Percentiles rank a stretch among this genome's conserved stretches.
These are phyloP conservation scores for Sclerotinia spermophila DNA, from an alignment of 2,329 filamentous ascomycete species.

Conservation along the genomic window DNA sequence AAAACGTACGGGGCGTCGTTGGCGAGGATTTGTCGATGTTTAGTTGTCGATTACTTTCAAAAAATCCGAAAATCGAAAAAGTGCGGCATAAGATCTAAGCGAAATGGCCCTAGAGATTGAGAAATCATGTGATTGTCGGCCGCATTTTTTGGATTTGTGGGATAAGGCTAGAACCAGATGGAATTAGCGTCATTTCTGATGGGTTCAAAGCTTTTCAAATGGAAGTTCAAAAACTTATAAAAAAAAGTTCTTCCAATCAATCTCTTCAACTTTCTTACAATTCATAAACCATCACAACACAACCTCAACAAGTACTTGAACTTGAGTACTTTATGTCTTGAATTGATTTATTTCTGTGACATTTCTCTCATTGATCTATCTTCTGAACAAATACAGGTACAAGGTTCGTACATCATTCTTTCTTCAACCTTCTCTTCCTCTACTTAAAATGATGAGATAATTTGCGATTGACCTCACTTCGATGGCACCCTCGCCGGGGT, in stretches of 20 bases:
- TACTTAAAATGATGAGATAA: slow-evolving; percentile 80
- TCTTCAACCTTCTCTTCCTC: slow-evolving; percentile 15
- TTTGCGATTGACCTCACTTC: slow-evolving; percentile 93
- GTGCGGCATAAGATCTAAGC: slow-evolving; percentile 24
- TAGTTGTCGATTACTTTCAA: slow-evolving; percentile 22
- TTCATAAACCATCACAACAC: neutral
- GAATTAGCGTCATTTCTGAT: neutral
- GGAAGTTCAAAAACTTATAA: slow-evolving; percentile 3
- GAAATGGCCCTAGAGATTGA: slow-evolving; percentile 27
- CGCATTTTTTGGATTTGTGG: neutral
- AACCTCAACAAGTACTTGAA: neutral
- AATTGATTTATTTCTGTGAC: neutral
- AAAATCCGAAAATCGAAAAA: slow-evolving; percentile 19
- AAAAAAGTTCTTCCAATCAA: neutral
- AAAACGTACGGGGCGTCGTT: slow-evolving; percentile 34
- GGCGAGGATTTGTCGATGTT: slow-evolving; percentile 34
- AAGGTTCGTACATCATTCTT: slow-evolving; percentile 13
- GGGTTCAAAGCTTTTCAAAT: slow-evolving; percentile 1
- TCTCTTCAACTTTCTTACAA: neutral
- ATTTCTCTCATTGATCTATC: neutral
- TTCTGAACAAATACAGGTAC: neutral
- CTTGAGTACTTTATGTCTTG: neutral
- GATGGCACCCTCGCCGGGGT: slow-evolving; percentile 90
- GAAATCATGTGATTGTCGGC: neutral
- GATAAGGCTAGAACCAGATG: neutral